Conservation (phyloP, 176 grass and related monocot genomes). For the Cenchrus fungigraminus region DNA sequence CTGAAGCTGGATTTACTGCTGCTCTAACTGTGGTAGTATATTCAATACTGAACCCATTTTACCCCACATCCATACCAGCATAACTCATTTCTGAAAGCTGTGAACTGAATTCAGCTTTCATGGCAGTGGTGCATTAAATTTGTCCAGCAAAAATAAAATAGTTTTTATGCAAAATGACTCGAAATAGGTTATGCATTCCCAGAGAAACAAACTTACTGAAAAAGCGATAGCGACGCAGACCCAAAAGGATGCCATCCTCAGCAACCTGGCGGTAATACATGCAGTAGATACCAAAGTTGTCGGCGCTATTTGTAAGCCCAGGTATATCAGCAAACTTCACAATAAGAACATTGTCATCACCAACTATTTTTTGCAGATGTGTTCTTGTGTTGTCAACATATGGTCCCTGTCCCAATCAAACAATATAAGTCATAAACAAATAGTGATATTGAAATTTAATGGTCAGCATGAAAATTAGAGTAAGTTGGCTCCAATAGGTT, state of each 20-base stretch:
- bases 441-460: background rate
- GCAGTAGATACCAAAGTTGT: constrained; percentile 11
- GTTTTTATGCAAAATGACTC: background rate
- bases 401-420: constrained; percentile 63
- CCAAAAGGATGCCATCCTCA: constrained; percentile 62
- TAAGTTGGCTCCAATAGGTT: too few relatives aligned
- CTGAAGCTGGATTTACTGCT: background rate
- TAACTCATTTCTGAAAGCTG: background rate
- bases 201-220: constrained; percentile 45
- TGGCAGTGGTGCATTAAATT: background rate
- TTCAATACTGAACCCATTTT: background rate
- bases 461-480: background rate
- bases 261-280: constrained; percentile 50
- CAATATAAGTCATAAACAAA: constrained; percentile 7
- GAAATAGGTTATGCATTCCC: background rate
- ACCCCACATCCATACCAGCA: background rate
- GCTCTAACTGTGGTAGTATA: background rate
- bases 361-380: constrained; percentile 69
- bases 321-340: constrained; percentile 63
- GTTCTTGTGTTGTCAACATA: constrained; percentile 65
- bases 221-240: constrained; percentile 57
- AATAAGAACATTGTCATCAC: constrained; percentile 83
- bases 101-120: background rate
- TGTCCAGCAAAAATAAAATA: background rate
- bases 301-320: background rate